These are phyloP conservation scores for Geotrichum candidum DNA, from an alignment of 1,139 yeast species.

Conservation along the genomic window DNA sequence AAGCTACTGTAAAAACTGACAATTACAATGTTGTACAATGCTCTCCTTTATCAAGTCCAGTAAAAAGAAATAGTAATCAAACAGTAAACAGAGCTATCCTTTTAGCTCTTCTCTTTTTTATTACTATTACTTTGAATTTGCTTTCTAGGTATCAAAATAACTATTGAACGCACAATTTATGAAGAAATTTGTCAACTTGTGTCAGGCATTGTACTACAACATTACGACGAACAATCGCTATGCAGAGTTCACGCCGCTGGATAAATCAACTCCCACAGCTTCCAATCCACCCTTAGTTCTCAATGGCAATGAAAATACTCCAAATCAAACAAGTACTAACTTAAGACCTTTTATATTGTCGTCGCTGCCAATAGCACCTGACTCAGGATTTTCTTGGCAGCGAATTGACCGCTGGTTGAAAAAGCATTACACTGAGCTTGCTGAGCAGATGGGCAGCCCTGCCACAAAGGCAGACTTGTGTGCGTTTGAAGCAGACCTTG, in stretches of 20 bases:
- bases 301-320: background rate
- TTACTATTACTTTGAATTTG: too few relatives aligned
- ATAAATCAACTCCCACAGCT: background rate
- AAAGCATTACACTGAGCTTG: conserved; percentile 70
- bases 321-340: background rate
- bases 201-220: conserved; percentile 50
- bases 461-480: conserved; percentile 71
- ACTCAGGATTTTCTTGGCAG: conserved; percentile 49
- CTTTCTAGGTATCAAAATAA: too few relatives aligned
- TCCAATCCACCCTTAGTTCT: conserved; percentile 13
- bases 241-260: conserved; percentile 35
- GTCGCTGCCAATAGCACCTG: background rate
- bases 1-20: too few relatives aligned
- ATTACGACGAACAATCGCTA: conserved; percentile 60
- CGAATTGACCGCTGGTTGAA: conserved; percentile 70
- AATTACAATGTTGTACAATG: too few relatives aligned
- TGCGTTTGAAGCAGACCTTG: conserved; percentile 68
- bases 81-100: too few relatives aligned
- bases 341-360: background rate
- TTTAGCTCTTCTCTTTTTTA: too few relatives aligned
- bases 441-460: conserved; percentile 61
- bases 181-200: conserved; percentile 32
- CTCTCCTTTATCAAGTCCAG: too few relatives aligned
- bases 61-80: too few relatives aligned
- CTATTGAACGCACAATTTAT: conserved; percentile 14